These are phyloP conservation scores for Talaromyces rugulosus DNA, from an alignment of 2,329 filamentous ascomycete species.

Conservation along the genomic window DNA sequence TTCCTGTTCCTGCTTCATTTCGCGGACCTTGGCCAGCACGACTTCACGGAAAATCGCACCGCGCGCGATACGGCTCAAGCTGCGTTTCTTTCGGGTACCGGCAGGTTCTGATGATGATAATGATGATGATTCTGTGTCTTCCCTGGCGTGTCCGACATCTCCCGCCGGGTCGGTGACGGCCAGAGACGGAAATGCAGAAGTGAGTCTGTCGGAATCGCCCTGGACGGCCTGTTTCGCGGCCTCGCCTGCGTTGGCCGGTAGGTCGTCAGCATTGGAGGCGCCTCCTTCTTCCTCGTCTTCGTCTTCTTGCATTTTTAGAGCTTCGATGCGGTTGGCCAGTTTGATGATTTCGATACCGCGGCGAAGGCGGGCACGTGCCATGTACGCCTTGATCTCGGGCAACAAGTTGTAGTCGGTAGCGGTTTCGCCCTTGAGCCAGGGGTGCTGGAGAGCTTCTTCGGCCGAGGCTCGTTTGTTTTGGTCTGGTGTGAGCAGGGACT, in stretches of 20 bases:
- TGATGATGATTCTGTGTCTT: slow-evolving; percentile 4
- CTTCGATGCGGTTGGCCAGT: slow-evolving; percentile 89
- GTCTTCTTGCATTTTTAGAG: slow-evolving; percentile 89
- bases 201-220: slow-evolving; percentile 15
- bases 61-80: slow-evolving; percentile 56
- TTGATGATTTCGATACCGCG: slow-evolving; percentile 96
- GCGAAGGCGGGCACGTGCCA: slow-evolving; percentile 83
- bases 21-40: slow-evolving; percentile 85
- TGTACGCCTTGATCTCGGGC: slow-evolving; percentile 92
- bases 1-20: slow-evolving; percentile 84
- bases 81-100: slow-evolving; percentile 43
- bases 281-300: slow-evolving; percentile 76
- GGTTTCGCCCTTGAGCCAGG: slow-evolving; percentile 86
- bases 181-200: slow-evolving; percentile 23
- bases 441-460: slow-evolving; percentile 73
- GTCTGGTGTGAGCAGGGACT: slow-evolving; percentile 71
- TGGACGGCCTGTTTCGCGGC: slow-evolving; percentile 40
- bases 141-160: neutral
- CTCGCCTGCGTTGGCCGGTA: slow-evolving; percentile 53
- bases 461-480: slow-evolving; percentile 74
- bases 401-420: slow-evolving; percentile 95
- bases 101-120: slow-evolving; percentile 18
- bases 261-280: slow-evolving; percentile 52
- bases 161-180: slow-evolving; percentile 12
- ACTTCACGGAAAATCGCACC: slow-evolving; percentile 88